Evolutionary conservation across 345 rosid species (phyloP), one percentile per base, ranked within the genome.

Genomic region (Cardamine occulta): DNA sequence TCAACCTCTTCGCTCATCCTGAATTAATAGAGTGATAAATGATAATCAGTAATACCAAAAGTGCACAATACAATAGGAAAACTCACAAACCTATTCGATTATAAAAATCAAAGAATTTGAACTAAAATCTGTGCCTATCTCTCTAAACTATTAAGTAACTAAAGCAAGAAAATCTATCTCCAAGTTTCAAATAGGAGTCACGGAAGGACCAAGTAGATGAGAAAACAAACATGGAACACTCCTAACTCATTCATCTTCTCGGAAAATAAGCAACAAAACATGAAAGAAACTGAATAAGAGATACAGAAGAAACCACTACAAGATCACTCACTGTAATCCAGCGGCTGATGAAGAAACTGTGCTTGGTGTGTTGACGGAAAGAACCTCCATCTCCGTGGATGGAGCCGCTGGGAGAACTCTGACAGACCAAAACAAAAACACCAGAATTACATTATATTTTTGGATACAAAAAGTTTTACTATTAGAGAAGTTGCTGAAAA

Each of bases 1-100:
- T 86, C 91, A 57, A 83, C 91, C 81, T 88, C 97, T 11, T 73
- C 72, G 54, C 79, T 84, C 86, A 88, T 79, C 85, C 90, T 87
- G 68, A 51, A 35, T 66, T 53, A 55, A 1, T 19, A 74, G 2
- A 18, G 13, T 37, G 3, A 7, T 31, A 31, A 0, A 28, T 28
- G 31, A 28, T 7, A 59, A 23, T 17, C 10, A 31, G 44, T 32
- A 29, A 49, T 23, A 17, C 26, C 23, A 45, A 2, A 56, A 6
- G 31, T 48, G 28, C 47, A 60, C 1, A 35, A 35, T 19, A 1
- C 7, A 2, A 60, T 11, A 19, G 6, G 29, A 35, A 34, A 34
- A 59, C 9, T 34, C 28, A 59, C 47, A 60, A 9, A 58, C 8
- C 37, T 59, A 35, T 59, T 34, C 8, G 5, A 34, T 18, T 5